Evolutionary conservation across 2,329 filamentous ascomycete species (phyloP).

Genomic region (Phialophora verrucosa): DNA sequence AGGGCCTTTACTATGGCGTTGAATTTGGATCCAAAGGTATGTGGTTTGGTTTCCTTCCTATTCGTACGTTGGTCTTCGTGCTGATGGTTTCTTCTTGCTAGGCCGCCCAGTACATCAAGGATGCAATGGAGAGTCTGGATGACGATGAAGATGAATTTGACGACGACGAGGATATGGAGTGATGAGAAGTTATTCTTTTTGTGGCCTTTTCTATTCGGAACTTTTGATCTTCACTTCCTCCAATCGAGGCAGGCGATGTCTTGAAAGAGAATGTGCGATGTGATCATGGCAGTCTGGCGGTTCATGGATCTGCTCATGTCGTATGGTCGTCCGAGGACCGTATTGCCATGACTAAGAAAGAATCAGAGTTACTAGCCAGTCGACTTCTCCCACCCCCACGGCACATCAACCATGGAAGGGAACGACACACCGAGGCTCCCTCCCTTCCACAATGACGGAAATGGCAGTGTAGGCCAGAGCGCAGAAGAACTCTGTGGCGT

Average conservation of each 20-base stretch:
- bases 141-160: constrained; percentile 71
- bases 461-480: too few species aligned
- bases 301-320: constrained; percentile 1
- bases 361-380: background rate
- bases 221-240: background rate
- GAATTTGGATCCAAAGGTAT: constrained; percentile 94
- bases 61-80: background rate
- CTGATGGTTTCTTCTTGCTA: constrained; percentile 47
- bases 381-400: background rate
- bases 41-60: constrained; percentile 37
- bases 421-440: too few species aligned
- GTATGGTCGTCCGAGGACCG: background rate
- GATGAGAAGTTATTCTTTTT: constrained; percentile 27
- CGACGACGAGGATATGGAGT: constrained; percentile 58
- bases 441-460: too few species aligned
- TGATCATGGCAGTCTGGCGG: background rate
- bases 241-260: background rate
- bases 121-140: constrained; percentile 91
- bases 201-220: background rate
- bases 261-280: background rate
- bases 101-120: constrained; percentile 94
- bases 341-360: background rate
- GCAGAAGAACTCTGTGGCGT: too few species aligned
- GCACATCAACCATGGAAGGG: background rate
- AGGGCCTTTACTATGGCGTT: constrained; percentile 92